A percentile compares a stretch with the other conserved stretches of the same genome.
Evolutionary conservation across 2,329 filamentous ascomycete genomes (phyloP).

Genomic region (Ophiostoma ulmi): DNA sequence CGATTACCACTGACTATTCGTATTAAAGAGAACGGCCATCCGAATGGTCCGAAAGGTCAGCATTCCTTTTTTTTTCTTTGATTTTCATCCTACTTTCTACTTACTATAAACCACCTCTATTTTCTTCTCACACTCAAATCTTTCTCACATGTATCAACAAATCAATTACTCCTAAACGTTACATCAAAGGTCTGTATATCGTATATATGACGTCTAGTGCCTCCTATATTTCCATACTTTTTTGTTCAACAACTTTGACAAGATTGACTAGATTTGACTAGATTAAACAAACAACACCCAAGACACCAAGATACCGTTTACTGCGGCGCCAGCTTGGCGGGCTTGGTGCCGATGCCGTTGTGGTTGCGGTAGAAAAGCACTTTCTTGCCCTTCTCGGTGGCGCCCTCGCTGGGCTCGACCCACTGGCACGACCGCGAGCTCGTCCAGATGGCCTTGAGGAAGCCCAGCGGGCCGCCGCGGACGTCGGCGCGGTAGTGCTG

Average conservation of each 20-base stretch:
- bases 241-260: neutral
- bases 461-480: constrained; percentile 70
- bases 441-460: constrained; percentile 76
- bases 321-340: constrained; percentile 27
- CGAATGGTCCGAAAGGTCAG: neutral
- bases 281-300: too few species aligned
- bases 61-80: neutral
- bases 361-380: constrained; percentile 93
- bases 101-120: neutral
- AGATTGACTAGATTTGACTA: too few species aligned
- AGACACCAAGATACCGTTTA: too few species aligned
- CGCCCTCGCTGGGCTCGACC: constrained; percentile 86
- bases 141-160: neutral
- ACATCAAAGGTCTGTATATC: neutral
- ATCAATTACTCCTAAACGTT: neutral
- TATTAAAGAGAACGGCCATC: neutral
- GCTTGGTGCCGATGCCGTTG: constrained; percentile 71
- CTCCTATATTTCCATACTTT: neutral
- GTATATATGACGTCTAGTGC: neutral
- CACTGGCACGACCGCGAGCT: constrained; percentile 87
- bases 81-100: neutral
- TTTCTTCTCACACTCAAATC: too few species aligned
- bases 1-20: neutral
- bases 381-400: constrained; percentile 72
- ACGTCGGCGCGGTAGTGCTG: constrained; percentile 85